Evolutionary conservation across 108 stramenopile genomes (phyloP).

Genomic region (Nitzschia sp.): DNA sequence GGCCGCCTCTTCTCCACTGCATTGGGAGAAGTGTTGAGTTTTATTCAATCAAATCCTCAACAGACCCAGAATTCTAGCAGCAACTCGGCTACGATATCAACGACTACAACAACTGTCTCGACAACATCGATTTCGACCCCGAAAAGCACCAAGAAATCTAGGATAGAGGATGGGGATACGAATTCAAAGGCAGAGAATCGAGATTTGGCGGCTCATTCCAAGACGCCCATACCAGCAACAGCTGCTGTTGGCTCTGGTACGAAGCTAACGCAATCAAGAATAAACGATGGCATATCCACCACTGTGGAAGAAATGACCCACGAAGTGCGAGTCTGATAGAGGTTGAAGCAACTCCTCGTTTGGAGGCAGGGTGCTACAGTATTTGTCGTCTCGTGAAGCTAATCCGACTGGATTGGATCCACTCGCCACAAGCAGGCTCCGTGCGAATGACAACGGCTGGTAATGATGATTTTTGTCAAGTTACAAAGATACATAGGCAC

Average conservation of each 20-base stretch:
- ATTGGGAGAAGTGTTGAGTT: conserved; percentile 49
- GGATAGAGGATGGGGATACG: background rate
- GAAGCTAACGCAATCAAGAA: background rate
- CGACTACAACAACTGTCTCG: background rate
- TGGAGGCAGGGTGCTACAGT: too few species aligned
- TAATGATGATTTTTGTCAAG: too few species aligned
- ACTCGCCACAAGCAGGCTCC: too few species aligned
- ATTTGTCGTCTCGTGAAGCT: too few species aligned
- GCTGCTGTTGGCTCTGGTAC: background rate
- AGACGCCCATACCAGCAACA: too few species aligned
- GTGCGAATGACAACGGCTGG: background rate
- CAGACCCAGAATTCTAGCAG: background rate
- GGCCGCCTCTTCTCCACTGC: conserved; percentile 56
- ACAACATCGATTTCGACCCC: background rate
- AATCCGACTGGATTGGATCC: too few species aligned
- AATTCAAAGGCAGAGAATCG: background rate
- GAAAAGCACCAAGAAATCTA: background rate
- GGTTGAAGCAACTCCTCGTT: too few species aligned
- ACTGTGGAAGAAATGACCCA: background rate
- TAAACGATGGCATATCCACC: too few species aligned
- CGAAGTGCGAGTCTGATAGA: background rate
- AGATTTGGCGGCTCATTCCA: background rate
- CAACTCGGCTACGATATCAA: background rate
- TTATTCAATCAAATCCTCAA: conserved; percentile 22
- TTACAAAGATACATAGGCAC: too few species aligned